Evolutionary conservation across 352 stramenopile species (phyloP), one percentile per base, ranked within the genome.

Genomic region (Phytophthora pini): DNA sequence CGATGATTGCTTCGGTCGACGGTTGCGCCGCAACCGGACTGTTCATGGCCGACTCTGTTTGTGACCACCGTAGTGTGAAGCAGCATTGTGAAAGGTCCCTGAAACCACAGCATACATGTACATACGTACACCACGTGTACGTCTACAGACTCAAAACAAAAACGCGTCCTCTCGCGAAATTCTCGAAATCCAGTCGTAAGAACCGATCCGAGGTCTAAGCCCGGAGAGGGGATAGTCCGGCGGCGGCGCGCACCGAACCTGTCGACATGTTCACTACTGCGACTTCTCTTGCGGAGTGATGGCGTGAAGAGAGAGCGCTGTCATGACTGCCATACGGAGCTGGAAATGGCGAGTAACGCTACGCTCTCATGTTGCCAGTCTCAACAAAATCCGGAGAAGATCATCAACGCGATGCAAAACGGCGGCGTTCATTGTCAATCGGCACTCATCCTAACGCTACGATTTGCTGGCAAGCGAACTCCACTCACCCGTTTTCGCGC

Each of bases 261-360:
- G 31, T 56, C 32, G 29, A 39, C 56, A 56, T 61, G 56, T 57
- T 62, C 51, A 56, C 40, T 49, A 36, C 32, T 40, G 53, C 22
- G 46, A 46, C 48, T 54, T 57, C 49, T 65, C 56, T 71, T 44
- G 63, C 36, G 12, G 29, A 29, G 38, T 45, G 45, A 55, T 52
- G 29, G 22, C 17, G 45, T 60, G 26, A 58, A 62, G 38, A 62
- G 50, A 54, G 24, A 22, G 55, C 32, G 13, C 17, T 50, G 44
- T 54, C 55, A 68, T 68, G 48, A 50, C 34, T 49, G 43, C 38
- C 45, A 68, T 72, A 68, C 57, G 51, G 58, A 65, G 68, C 45
- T 17, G 56, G 47, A 38, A 43, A 46, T 5, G n/a, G 12, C 27
- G 22, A 40, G 49, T 31, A 40, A 41, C n/a, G 54, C 53, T 44